Evolutionary conservation across 2,329 filamentous ascomycete species (phyloP), one percentile per base, ranked within the genome.

Genomic region (Fusarium continuum): DNA sequence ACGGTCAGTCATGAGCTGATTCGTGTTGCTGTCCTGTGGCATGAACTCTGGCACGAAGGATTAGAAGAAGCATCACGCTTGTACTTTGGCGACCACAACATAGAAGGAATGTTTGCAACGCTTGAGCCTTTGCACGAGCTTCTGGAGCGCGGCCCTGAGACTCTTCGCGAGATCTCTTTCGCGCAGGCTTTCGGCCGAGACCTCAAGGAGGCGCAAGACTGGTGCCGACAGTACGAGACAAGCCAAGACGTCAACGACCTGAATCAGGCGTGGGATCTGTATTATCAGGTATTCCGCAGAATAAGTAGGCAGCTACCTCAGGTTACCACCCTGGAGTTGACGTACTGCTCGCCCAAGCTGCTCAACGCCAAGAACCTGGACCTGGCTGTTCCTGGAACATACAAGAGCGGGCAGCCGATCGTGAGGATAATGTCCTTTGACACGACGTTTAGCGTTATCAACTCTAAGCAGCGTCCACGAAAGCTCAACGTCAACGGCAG

Each of bases 1-100:
- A 84, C 93, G 40, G 93, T 99, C 67, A 98, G 94, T 74, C 91
- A 95, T 72, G 96, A 99, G 75, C 86, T 99, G 52, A 98, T 99
- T 72, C 89, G 95, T 46, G 96, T 99, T 56, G 95, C 95, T 14
- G 94, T 99, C 3, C 78, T 99, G 20, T 99, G 96, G 96, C 95
- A 99, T 73, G 95, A 99, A 73, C 91, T 96, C 66, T 99, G 95
- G 95, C 95, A 99, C 68, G 96, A 99, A 77, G 96, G 91, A 23
- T 83, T 99, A 14, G 95, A 99, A 77, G 96, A 99, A 79, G 96
- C 95, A 2, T 97, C 93, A 26, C 87, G 95, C 48, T 82, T 99
- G 16, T 99, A 98, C 81, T 99, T 99, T 77, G 95, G 94, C 57
- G 94, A 98, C 71, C 91, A 96, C 72, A 97, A 99, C 75, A 95